Evolutionary conservation across 495 filamentous ascomycete species (phyloP).

Genomic region (Xylaria flabelliformis): DNA sequence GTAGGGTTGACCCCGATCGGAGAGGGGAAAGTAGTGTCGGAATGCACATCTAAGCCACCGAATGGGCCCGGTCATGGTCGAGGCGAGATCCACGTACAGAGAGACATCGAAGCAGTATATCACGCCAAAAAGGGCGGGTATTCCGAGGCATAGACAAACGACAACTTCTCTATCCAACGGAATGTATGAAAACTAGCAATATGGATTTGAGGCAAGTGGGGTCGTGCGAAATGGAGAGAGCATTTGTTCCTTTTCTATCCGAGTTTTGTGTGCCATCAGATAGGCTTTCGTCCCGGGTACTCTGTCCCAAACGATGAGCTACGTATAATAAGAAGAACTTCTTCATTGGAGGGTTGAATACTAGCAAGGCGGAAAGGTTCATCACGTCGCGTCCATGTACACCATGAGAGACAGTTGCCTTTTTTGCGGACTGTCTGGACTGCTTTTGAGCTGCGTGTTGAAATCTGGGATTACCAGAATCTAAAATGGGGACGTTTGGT

Average conservation of each 20-base stretch:
- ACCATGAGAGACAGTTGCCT: neutral
- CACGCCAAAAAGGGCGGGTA: neutral
- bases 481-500: neutral
- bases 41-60: constrained; percentile 3
- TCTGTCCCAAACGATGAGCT: neutral
- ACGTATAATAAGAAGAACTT: neutral
- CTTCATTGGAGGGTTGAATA: neutral
- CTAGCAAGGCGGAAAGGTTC: neutral
- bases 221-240: neutral
- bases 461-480: neutral
- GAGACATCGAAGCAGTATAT: constrained; percentile 20
- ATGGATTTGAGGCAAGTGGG: neutral
- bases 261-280: neutral
- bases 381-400: neutral
- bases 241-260: neutral
- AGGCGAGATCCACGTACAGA: constrained; percentile 16
- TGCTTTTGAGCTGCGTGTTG: neutral
- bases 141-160: neutral
- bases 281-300: neutral
- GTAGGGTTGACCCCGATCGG: neutral
- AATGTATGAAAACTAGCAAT: neutral
- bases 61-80: neutral
- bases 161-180: neutral
- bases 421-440: neutral
- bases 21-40: constrained; percentile 16